Evolutionary conservation across 2,329 filamentous ascomycete genomes (phyloP).

Genomic region (Verticillium dahliae): DNA sequence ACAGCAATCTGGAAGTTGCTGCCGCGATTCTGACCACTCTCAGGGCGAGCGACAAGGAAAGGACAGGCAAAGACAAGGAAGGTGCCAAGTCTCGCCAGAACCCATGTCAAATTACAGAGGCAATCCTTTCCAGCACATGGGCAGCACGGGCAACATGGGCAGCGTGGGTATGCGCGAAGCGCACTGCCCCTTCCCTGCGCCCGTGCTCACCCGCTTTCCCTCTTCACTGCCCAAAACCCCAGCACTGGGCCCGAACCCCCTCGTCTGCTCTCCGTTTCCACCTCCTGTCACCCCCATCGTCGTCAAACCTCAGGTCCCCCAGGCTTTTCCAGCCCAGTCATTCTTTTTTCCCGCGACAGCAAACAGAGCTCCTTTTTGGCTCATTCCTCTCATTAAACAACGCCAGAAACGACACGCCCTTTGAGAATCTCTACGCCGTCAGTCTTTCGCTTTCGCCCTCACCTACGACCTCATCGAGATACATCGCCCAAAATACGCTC

Average conservation of each 20-base stretch:
- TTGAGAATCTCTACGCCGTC: neutral
- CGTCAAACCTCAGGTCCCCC: neutral
- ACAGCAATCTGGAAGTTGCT: neutral
- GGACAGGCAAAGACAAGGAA: neutral
- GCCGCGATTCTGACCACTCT: neutral
- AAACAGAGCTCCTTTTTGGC: neutral
- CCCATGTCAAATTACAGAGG: neutral
- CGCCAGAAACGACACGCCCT: neutral
- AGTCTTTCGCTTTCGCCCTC: neutral
- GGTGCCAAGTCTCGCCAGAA: neutral
- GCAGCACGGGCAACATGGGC: neutral
- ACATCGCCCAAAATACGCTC: neutral
- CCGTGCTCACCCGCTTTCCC: neutral
- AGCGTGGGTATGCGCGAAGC: neutral
- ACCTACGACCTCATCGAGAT: neutral
- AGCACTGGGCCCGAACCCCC: neutral
- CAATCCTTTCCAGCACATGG: neutral
- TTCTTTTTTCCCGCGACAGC: conserved; percentile 1
- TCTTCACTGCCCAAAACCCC: neutral
- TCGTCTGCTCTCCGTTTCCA: conserved; percentile 1
- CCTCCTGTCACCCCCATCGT: conserved; percentile 2
- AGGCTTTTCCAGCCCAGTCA: neutral
- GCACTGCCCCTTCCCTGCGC: neutral
- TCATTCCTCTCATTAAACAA: neutral
- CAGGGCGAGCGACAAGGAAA: neutral